Evolutionary conservation across 768 basidiomycete species (phyloP), one percentile per base, ranked within the genome.

Genomic region (Suillus ampliporus): DNA sequence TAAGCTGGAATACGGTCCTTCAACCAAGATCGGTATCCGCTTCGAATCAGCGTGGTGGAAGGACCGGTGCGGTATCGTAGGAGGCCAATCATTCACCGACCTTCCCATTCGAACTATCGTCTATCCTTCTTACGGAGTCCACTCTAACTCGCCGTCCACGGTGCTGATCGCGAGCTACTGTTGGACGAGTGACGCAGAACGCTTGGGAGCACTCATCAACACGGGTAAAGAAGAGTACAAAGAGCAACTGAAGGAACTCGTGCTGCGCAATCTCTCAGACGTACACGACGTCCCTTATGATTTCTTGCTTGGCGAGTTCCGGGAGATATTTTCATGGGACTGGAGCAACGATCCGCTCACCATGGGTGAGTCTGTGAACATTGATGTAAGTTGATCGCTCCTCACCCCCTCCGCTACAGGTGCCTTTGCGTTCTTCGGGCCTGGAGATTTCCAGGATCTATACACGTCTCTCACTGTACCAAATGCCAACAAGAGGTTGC

Each of bases 31-130:
- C 46, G 83, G 71, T 8, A 61, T 84, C 40, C 75, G 77, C 58
- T 84, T 84, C 71, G 72, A 72, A 62, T 67, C 72, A 0, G 61
- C 73, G 5, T 83, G 83, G 82, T 84, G 82, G 82, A 74, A 67
- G n/a, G 74, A 67, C 2, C 65, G 64, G 28, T 40, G 75, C 40
- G 68, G 70, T 43, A 78, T 80, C 26, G 57, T 76, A 7, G 82
- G 83, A 3, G 82, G 82, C 0, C 76, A 77, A 64, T 74, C 80
- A 4, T 73, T 65, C 65, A 83, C 81, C 1, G 82, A 83, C 66
- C 66, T 74, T 21, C 78, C 78, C 7, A 67, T 79, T 14, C 76
- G 79, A 31, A 77, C 72, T 0, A 69, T 80, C 50, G 76, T 83
- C 4, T 83, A 82, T 64, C 82, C 82, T 0, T 83, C 81, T 3